A percentile compares a stretch with the other conserved stretches of the same genome.
Evolutionary conservation across 805 yeast species (phyloP).

Genomic region (Yarrowia keelungensis): DNA sequence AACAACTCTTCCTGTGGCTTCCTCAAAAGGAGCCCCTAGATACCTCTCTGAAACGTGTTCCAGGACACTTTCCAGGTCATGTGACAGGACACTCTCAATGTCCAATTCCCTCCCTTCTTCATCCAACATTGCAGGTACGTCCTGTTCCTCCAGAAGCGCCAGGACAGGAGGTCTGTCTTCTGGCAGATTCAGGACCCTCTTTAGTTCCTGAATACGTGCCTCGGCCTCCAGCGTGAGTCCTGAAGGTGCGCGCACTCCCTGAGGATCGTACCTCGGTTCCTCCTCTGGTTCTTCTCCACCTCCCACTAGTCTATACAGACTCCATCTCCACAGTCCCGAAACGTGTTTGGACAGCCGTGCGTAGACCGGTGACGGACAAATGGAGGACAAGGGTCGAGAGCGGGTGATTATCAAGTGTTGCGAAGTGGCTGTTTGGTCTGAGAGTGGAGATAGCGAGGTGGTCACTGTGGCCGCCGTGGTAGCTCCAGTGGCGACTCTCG

Average conservation of each 20-base stretch:
- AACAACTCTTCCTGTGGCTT: not conserved
- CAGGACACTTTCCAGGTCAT: not conserved
- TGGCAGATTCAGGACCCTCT: conserved; percentile 3
- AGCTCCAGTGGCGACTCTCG: not conserved
- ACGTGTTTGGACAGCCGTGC: conserved; percentile 14
- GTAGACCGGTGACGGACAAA: conserved; percentile 18
- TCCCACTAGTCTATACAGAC: not conserved
- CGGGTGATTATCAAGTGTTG: conserved; percentile 6
- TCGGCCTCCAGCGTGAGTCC: conserved; percentile 18
- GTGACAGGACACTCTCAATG: not conserved
- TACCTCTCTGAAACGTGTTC: not conserved
- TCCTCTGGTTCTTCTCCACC: not conserved
- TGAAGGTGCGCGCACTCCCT: not conserved
- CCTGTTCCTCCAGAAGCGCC: not conserved
- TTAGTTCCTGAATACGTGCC: conserved; percentile 1
- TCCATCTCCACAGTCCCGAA: conserved; percentile 18
- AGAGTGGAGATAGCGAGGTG: too few species aligned
- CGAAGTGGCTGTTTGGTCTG: not conserved
- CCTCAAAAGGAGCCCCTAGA: not conserved
- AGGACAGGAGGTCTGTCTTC: conserved; percentile 4
- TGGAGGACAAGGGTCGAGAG: conserved; percentile 16
- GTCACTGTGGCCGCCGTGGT: too few species aligned
- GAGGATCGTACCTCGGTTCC: not conserved
- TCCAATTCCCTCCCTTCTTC: not conserved
- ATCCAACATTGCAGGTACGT: too few species aligned